Evolutionary conservation across 495 filamentous ascomycete genomes (phyloP).

Genomic region (Poronia punctata): DNA sequence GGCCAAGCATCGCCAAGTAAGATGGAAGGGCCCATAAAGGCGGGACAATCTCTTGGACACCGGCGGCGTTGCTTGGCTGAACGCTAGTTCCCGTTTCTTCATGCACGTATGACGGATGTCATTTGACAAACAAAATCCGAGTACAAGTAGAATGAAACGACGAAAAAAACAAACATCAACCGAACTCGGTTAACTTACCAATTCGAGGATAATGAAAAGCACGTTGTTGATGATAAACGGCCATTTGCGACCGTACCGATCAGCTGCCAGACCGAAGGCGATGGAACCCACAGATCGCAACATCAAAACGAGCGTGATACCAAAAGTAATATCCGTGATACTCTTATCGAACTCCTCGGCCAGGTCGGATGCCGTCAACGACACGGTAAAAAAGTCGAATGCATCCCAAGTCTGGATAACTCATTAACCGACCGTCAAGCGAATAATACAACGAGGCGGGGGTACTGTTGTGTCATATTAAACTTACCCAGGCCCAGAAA

Average conservation of each 20-base stretch:
- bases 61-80: constrained; percentile 5
- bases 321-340: constrained; percentile 80
- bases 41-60: constrained; percentile 7
- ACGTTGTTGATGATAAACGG: constrained; percentile 79
- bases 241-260: constrained; percentile 84
- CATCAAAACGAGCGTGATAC: constrained; percentile 82
- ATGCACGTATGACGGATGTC: background rate
- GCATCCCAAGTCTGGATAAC: constrained; percentile 66
- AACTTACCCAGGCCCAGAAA: constrained; percentile 59
- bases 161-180: too few relatives aligned
- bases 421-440: too few relatives aligned
- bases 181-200: constrained; percentile 36
- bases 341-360: constrained; percentile 58
- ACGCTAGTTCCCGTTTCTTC: background rate
- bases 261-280: constrained; percentile 70
- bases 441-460: too few relatives aligned
- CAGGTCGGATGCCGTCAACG: constrained; percentile 62
- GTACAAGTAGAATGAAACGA: too few relatives aligned
- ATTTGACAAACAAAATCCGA: too few relatives aligned
- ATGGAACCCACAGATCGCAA: constrained; percentile 66
- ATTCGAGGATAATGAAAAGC: constrained; percentile 72
- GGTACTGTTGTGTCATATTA: background rate
- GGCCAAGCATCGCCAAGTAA: constrained; percentile 24
- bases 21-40: constrained; percentile 1
- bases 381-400: constrained; percentile 90